phyloP scores from a whole-genome alignment of 768 basidiomycete genomes.

The Tricholomella constricta region DNA sequence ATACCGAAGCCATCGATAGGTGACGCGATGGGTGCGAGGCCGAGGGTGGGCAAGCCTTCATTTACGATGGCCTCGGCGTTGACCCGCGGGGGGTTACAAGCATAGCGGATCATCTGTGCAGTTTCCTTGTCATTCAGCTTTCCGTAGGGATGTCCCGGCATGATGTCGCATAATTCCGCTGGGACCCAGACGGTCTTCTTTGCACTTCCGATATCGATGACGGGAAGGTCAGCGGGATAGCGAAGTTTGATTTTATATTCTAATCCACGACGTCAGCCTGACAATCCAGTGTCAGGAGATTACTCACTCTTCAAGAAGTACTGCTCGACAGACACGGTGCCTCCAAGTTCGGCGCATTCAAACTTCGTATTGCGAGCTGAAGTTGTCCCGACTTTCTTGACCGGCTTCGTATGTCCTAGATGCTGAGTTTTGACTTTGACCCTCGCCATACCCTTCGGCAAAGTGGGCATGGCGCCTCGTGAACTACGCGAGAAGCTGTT shows the following conservation, averaged over 20 bases:
- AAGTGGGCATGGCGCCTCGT: constrained; percentile 42
- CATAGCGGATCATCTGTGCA: constrained; percentile 66
- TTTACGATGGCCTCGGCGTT: constrained; percentile 62
- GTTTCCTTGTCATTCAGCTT: constrained; percentile 65
- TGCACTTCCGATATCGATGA: constrained; percentile 46
- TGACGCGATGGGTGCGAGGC: constrained; percentile 38
- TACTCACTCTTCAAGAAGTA: constrained; percentile 65
- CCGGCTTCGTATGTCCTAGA: constrained; percentile 56
- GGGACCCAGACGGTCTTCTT: constrained; percentile 48
- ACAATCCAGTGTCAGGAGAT: neutral
- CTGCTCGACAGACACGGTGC: constrained; percentile 56
- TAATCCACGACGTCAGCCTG: constrained; percentile 25
- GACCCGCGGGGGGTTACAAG: constrained; percentile 60
- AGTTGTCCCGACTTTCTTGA: constrained; percentile 38
- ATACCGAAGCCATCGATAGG: constrained; percentile 61
- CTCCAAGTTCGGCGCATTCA: constrained; percentile 51
- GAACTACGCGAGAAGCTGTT: constrained; percentile 45
- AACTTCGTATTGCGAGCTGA: constrained; percentile 47
- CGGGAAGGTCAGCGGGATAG: constrained; percentile 49
- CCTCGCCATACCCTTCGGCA: constrained; percentile 50
- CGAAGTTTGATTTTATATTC: constrained; percentile 58
- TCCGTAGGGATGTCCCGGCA: constrained; percentile 58
- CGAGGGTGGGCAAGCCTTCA: constrained; percentile 59
- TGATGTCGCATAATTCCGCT: constrained; percentile 71
- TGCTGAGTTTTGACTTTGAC: constrained; percentile 62